phyloP scores from a whole-genome alignment of 2,329 filamentous ascomycete genomes.

The Paradendryphiella salina region DNA sequence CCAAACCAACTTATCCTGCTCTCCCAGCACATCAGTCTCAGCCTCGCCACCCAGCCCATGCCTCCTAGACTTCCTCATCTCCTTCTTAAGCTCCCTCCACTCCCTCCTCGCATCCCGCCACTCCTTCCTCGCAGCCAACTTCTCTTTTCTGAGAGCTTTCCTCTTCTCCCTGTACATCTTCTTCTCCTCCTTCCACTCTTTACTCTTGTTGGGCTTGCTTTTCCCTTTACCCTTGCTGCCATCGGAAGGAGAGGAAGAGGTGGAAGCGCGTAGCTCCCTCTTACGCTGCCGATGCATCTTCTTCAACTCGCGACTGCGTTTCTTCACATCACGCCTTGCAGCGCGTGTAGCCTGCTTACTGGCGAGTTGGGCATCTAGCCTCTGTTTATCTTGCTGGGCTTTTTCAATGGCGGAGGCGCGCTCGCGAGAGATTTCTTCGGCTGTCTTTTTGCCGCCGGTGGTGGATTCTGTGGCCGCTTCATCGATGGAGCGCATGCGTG shows the following conservation, averaged over 20 bases:
- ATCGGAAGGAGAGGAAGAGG: neutral
- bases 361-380: slow-evolving; percentile 24
- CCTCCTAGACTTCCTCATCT: neutral
- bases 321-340: slow-evolving; percentile 14
- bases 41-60: neutral
- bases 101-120: slow-evolving; percentile 20
- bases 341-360: slow-evolving; percentile 24
- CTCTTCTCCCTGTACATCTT: slow-evolving; percentile 29
- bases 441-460: slow-evolving; percentile 32
- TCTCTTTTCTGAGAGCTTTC: slow-evolving; percentile 24
- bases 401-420: slow-evolving; percentile 32
- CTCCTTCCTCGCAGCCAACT: slow-evolving; percentile 17
- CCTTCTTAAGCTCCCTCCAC: slow-evolving; percentile 2
- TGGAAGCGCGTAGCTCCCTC: slow-evolving; percentile 25
- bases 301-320: slow-evolving; percentile 21
- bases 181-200: slow-evolving; percentile 30
- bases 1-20: slow-evolving; percentile 30
- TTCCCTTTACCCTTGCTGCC: slow-evolving; percentile 22
- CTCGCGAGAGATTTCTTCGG: slow-evolving; percentile 26
- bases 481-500: slow-evolving; percentile 32
- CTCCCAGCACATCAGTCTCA: neutral
- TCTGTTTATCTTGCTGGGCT: slow-evolving; percentile 25
- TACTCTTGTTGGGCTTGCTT: slow-evolving; percentile 26
- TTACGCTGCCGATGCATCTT: slow-evolving; percentile 22
- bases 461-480: slow-evolving; percentile 9